Base-by-base conservation (phyloP, 345 rosid genomes). In the Acer negundo region DNA sequence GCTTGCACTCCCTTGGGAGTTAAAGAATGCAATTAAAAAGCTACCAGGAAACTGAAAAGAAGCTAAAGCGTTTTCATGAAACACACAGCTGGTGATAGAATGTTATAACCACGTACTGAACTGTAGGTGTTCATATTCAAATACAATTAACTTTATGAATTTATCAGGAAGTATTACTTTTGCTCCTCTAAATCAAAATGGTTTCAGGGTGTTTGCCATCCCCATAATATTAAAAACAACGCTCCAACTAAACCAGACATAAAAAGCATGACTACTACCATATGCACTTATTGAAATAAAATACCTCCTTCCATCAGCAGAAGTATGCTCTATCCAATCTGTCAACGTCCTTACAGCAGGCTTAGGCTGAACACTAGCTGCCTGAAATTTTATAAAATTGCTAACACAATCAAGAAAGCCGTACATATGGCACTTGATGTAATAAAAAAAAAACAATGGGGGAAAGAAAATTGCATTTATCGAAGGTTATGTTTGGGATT, bases 271-370 rank as follows among this genome's bases (percentile, higher is more conserved):
- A 46, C 65, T 72, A 64, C 28, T n/a, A 73, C 23, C 23, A 67
- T 16, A 38, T 38, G 42, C 67, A 77, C n/a, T 17, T 51, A 66
- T 46, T 35, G 12, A 69, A 77, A 56, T 59, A 35, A 72, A 67
- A 77, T 86, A 96, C 99, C 89, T 92, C 84, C 88, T 89, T 83
- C 99, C 97, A 83, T 88, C 91, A 17, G 91, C 86, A 84, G 95
- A 87, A 42, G 83, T 78, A 83, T 96, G 99, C 85, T 94, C 98
- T 76, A 85, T 84, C 99, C 99, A 96, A 76, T 94, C 94, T 66
- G 89, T 85, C 76, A 67, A 74, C 61, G 78, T 83, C 79, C 72
- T 88, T 77, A 79, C 86, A 44, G 79, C 56, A 63, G 90, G 81
- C 73, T 80, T 85, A 70, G 82, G 88, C 80, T 83, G 89, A 72